Conservation (phyloP, 2,329 filamentous ascomycete genomes). For the Tolypocladium ovalisporum region DNA sequence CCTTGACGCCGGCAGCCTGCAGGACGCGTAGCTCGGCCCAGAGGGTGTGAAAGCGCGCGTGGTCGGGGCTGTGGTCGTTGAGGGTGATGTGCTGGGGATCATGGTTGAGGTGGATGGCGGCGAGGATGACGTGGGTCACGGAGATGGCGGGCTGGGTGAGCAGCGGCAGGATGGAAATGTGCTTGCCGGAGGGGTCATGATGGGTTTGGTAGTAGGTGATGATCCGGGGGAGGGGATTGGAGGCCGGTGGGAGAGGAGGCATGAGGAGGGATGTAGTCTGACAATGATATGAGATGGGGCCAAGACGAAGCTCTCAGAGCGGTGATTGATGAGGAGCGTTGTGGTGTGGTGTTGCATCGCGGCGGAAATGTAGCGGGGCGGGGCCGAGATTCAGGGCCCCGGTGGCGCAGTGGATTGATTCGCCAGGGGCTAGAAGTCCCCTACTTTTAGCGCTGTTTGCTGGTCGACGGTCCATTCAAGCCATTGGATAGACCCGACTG, state of each 20-base stretch:
- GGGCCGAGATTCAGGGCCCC: not conserved
- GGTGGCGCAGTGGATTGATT: too few relatives aligned
- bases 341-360: not conserved
- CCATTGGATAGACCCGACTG: too few relatives aligned
- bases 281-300: constrained; percentile 12
- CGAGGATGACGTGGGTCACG: constrained; percentile 73
- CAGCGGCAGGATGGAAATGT: constrained; percentile 43
- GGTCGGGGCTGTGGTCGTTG: constrained; percentile 66
- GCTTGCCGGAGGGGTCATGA: constrained; percentile 29
- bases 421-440: too few relatives aligned
- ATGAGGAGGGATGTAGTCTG: constrained; percentile 8
- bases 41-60: constrained; percentile 56
- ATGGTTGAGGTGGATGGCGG: constrained; percentile 74
- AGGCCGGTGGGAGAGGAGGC: constrained; percentile 18
- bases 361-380: not conserved
- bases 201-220: constrained; percentile 46
- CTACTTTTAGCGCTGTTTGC: too few relatives aligned
- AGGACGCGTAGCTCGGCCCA: constrained; percentile 70
- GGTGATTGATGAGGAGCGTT: not conserved
- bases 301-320: not conserved
- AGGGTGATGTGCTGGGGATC: constrained; percentile 57
- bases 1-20: constrained; percentile 63
- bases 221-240: constrained; percentile 30
- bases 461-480: too few relatives aligned
- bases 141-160: constrained; percentile 34